Evolutionary conservation across 2,329 filamentous ascomycete species (phyloP), one percentile per base, ranked within the genome.

Genomic region (Helminthosporium solani): DNA sequence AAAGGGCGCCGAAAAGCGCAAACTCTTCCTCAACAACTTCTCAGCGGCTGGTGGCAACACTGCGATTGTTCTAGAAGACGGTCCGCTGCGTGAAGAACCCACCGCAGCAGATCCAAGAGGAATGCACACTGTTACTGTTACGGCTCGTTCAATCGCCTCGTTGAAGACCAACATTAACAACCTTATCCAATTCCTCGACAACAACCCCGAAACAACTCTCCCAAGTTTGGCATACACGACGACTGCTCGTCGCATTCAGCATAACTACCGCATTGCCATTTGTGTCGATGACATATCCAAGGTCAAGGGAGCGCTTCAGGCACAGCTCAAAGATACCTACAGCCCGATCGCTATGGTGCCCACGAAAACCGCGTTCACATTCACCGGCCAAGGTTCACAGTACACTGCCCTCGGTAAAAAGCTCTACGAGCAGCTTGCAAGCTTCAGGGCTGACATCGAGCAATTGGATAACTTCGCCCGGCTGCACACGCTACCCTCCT

Each of bases 1-100:
- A 20, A 73, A 77, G 37, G 75, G 75, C 35, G 73, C 68, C 9
- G 71, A 72, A 50, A 75, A 75, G 57, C 72, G 77, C 45, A 76
- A 69, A 60, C 63, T 78, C 33, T 78, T 78, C 65, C 57, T 78
- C 50, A 78, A 78, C 70, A 78, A 78, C 64, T 78, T 78, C 67
- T 76, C 74, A 34, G 76, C 76, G 41, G 75, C 75, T 47, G 77
- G 77, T 61, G 77, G 77, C 36, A 80, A 80, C 64, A 79, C 77
- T 37, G 75, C 75, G 9, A 62, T 79, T 25, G 61, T 79, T n/a
- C 54, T 80, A 4, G 76, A 79, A 53, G 77, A 80, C 54, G 76
- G 70, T 19, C 77, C 77, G 31, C 49, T 75, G 18, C 67, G 63
- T 9, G 63, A 73, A 46, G 63, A 66, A 0, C 73, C 75, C 7